A percentile compares a stretch with the other conserved stretches of the same genome.
Evolutionary conservation across 164 flowering plant species (phyloP).

Genomic region (Magnolia officinalis): DNA sequence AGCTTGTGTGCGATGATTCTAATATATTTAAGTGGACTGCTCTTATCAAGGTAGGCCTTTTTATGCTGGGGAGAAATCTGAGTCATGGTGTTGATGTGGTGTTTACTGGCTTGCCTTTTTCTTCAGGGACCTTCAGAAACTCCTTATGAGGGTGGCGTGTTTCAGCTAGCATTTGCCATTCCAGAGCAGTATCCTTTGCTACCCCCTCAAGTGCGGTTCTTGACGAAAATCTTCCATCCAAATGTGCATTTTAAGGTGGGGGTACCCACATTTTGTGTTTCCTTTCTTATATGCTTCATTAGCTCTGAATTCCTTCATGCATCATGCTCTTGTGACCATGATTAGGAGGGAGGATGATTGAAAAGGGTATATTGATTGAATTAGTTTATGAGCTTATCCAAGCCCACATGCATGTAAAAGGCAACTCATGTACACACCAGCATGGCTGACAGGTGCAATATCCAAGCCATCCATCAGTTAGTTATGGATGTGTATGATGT

Average conservation of each 20-base stretch:
- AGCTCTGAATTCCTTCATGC: background rate
- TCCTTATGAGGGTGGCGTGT: constrained; percentile 91
- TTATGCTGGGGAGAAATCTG: too few relatives aligned
- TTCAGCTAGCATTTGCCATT: constrained; percentile 89
- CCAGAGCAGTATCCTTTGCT: constrained; percentile 98
- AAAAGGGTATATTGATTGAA: background rate
- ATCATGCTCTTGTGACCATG: background rate
- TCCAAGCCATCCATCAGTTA: too few relatives aligned
- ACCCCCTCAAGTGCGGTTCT: constrained; percentile 95
- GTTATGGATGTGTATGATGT: too few relatives aligned
- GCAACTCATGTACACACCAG: background rate
- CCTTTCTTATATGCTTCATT: background rate
- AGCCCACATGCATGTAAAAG: background rate
- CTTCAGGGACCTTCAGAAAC: constrained; percentile 94
- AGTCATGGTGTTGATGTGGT: background rate
- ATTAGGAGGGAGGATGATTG: background rate
- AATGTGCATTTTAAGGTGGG: constrained; percentile 97
- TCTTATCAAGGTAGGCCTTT: constrained; percentile 64
- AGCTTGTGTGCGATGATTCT: constrained; percentile 84
- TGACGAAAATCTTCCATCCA: constrained; percentile 96
- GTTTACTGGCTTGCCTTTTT: constrained; percentile 1
- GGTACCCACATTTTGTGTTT: background rate
- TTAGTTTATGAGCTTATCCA: background rate
- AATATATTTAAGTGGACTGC: constrained; percentile 98
- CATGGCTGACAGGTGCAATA: background rate